Evolutionary conservation across 1,139 yeast genomes (phyloP).

Genomic region (Saccharomyces pastorianus): DNA sequence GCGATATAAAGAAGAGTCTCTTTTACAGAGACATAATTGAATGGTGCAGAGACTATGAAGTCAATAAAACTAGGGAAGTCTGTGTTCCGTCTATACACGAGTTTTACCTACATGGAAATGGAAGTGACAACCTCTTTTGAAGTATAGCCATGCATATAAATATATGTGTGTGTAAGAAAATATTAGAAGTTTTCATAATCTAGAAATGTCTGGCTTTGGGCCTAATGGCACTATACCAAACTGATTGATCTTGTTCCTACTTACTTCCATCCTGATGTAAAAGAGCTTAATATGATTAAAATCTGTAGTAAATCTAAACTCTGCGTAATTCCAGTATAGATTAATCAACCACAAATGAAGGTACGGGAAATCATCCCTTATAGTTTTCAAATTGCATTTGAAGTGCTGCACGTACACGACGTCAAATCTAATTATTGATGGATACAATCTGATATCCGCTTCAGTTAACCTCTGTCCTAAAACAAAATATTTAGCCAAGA

Average conservation of each 20-base stretch:
- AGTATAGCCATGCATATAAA: neutral
- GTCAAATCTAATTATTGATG: slow-evolving; percentile 43
- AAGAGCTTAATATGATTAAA: slow-evolving; percentile 83
- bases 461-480: slow-evolving; percentile 66
- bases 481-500: slow-evolving; percentile 26
- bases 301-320: slow-evolving; percentile 67
- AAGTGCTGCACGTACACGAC: slow-evolving; percentile 85
- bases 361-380: slow-evolving; percentile 67
- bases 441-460: slow-evolving; percentile 71
- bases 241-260: slow-evolving; percentile 59
- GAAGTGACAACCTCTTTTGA: neutral
- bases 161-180: neutral
- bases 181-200: slow-evolving; percentile 4
- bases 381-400: slow-evolving; percentile 65
- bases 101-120: neutral
- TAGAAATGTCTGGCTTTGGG: slow-evolving; percentile 6
- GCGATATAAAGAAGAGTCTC: neutral
- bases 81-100: neutral
- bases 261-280: slow-evolving; percentile 60
- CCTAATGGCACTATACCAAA: slow-evolving; percentile 9
- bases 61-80: neutral
- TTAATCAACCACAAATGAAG: slow-evolving; percentile 70
- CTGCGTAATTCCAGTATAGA: slow-evolving; percentile 72
- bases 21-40: slow-evolving; percentile 1
- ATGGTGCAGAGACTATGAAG: neutral